Evolutionary conservation across 1,284 basidiomycete genomes (phyloP).

Genomic region (Pseudozyma sp.): DNA sequence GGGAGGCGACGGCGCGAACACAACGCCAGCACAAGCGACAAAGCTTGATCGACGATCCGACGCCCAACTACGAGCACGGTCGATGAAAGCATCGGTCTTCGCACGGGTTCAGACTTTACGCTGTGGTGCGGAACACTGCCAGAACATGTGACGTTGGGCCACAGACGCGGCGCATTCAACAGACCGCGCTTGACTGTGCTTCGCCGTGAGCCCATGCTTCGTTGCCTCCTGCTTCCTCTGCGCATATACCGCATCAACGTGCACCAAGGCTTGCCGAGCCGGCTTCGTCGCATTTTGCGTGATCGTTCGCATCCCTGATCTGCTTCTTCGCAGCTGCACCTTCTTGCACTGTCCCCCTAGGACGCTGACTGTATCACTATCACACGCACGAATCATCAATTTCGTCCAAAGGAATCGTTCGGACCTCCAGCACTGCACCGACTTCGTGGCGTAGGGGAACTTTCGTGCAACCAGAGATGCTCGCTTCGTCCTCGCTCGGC

Average conservation of each 20-base stretch:
- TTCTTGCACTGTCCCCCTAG: neutral
- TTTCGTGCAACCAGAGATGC: constrained; percentile 11
- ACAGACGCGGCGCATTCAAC: no score
- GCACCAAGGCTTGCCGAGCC: no score
- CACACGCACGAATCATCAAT: constrained; percentile 8
- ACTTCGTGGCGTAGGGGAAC: neutral
- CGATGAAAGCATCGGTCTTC: constrained; percentile 3
- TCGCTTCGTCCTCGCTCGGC: constrained; percentile 5
- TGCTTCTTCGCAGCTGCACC: no score
- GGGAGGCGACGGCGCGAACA: constrained; percentile 20
- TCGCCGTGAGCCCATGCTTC: no score
- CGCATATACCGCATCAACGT: no score
- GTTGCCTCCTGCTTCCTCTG: no score
- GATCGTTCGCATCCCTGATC: no score
- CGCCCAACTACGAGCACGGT: constrained; percentile 20
- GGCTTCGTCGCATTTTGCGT: no score
- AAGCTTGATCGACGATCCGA: constrained; percentile 47
- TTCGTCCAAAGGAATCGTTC: constrained; percentile 2
- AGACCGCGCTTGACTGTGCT: no score
- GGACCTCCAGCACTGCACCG: neutral
- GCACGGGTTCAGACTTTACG: neutral
- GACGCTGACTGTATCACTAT: constrained; percentile 41
- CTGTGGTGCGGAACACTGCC: no score
- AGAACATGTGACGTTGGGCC: no score
- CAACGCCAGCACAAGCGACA: constrained; percentile 38